Evolutionary conservation across 495 filamentous ascomycete genomes (phyloP), one percentile per base, ranked within the genome.

Genomic region (Terfezia claveryi): DNA sequence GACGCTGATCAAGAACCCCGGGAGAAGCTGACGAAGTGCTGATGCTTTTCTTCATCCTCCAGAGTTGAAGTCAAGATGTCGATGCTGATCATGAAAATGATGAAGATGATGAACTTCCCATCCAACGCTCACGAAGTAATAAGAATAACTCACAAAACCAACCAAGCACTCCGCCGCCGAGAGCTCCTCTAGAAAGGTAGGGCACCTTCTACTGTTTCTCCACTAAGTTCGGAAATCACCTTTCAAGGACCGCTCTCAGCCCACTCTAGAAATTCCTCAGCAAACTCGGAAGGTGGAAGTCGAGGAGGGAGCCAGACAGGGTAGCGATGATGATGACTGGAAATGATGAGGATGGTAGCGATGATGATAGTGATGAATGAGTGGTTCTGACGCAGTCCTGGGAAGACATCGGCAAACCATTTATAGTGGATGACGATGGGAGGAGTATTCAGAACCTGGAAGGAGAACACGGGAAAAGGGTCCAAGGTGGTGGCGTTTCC

Each of bases 11-110:
- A 58, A 38, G 20, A 41, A 36, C 57, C 37, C 61, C 60, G 11
- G 49, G 38, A 50, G 56, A 62, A 52, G 49, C 55, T 55, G 51
- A 54, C 14, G 52, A 53, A 37, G 52, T 36, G 37, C 54, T 16
- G 54, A 51, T 7, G 51, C 56, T 55, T 60, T 57, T 23, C 38
- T 16, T 38, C 61, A 63, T 12, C 52, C 56, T 44, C 57, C 59
- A 41, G 23, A 57, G 60, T 58, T 36, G 60, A 58, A 20, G 56
- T 56, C 55, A 57, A 37, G 61, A 57, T 49, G 61, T 64, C 36
- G 62, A 64, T 53, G 55, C 62, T 32, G 62, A 58, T 17, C 62
- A 64, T 20, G 62, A 64, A 51, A 60, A 58, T 44, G 62, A 64
- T 52, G 62, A 64, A 16, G 62, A 64, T 55, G 61, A 58, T 27